Conservation (phyloP, 2,329 filamentous ascomycete genomes). For the Geosmithia morbida region DNA sequence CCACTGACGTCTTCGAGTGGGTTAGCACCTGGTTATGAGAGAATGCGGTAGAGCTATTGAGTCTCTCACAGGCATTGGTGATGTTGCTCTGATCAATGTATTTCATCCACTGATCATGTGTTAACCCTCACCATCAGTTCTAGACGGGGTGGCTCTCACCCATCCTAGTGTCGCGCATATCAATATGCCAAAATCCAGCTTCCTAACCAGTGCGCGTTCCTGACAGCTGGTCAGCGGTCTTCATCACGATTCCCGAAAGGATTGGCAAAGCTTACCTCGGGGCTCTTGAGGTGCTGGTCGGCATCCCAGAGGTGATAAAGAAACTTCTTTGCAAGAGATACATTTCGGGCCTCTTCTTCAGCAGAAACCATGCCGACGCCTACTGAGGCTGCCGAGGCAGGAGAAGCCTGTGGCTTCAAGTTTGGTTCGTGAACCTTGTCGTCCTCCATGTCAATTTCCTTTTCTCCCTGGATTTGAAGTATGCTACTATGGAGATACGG, state of each 20-base stretch:
- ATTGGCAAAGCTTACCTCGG: background rate
- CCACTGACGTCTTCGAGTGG: constrained; percentile 7
- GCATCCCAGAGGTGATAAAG: background rate
- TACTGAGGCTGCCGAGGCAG: background rate
- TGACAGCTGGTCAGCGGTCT: background rate
- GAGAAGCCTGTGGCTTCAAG: background rate
- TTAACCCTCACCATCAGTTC: background rate
- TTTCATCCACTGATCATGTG: background rate
- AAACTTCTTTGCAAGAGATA: background rate
- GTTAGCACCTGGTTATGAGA: background rate
- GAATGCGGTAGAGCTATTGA: background rate
- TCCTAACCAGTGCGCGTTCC: background rate
- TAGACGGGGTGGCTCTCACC: background rate
- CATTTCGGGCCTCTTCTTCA: background rate
- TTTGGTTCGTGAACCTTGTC: background rate
- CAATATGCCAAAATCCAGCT: background rate
- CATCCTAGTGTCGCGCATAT: background rate
- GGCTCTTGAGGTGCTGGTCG: background rate
- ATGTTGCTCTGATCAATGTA: background rate
- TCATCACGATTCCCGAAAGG: background rate
- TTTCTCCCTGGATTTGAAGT: background rate
- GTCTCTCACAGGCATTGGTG: background rate
- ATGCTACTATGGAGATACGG: background rate
- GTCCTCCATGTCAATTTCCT: background rate
- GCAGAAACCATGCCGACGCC: background rate